Percentiles rank a stretch among this genome's conserved stretches.
These are phyloP conservation scores for Fusarium hostae DNA, from an alignment of 2,329 filamentous ascomycete genomes.

Conservation along the genomic window DNA sequence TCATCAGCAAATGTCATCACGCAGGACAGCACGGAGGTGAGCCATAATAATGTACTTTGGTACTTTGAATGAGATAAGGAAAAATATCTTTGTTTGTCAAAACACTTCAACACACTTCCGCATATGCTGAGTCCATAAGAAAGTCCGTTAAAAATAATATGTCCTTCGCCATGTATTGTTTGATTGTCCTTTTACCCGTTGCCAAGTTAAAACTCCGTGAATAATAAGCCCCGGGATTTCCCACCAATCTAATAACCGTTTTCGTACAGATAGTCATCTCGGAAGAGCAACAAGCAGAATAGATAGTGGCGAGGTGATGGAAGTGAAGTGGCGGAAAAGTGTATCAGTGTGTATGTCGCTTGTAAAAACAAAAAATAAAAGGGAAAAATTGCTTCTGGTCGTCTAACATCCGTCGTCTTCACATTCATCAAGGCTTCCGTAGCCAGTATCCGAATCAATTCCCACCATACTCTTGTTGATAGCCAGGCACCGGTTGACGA, in stretches of 20 bases:
- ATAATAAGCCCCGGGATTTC: slow-evolving; percentile 23
- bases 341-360: slow-evolving; percentile 13
- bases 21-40: neutral
- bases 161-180: slow-evolving; percentile 38
- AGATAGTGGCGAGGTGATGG: slow-evolving; percentile 21
- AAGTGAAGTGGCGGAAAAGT: slow-evolving; percentile 22
- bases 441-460: slow-evolving; percentile 70
- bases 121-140: slow-evolving; percentile 24
- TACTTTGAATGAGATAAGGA: slow-evolving; percentile 28
- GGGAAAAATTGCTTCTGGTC: slow-evolving; percentile 11
- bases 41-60: slow-evolving; percentile 13
- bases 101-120: slow-evolving; percentile 26
- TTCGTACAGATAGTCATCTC: slow-evolving; percentile 44
- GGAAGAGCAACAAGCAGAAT: slow-evolving; percentile 12
- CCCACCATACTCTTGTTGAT: slow-evolving; percentile 68
- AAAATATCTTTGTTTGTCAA: slow-evolving; percentile 33
- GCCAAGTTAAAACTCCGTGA: slow-evolving; percentile 41
- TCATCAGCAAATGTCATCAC: neutral
- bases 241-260: slow-evolving; percentile 43
- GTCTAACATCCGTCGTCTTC: slow-evolving; percentile 50
- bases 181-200: slow-evolving; percentile 37
- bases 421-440: slow-evolving; percentile 66
- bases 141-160: slow-evolving; percentile 14
- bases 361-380: neutral
- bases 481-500: slow-evolving; percentile 66